A percentile compares a stretch with the other conserved stretches of the same genome.
These are phyloP conservation scores for Fusarium sterilihyphosum DNA, from an alignment of 2,329 filamentous ascomycete genomes.

Conservation along the genomic window DNA sequence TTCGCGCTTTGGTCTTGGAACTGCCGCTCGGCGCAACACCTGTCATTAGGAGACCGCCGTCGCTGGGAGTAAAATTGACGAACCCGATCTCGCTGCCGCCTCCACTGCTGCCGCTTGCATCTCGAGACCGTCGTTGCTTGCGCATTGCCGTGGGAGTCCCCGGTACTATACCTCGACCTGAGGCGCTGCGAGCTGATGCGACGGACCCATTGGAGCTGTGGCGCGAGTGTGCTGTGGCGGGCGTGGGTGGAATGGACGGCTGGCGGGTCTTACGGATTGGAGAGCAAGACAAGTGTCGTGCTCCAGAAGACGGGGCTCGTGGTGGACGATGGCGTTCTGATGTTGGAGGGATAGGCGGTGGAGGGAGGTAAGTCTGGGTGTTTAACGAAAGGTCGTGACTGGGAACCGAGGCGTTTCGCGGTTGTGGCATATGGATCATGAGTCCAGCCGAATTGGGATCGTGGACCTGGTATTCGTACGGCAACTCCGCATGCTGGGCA, in stretches of 20 bases:
- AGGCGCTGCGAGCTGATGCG: constrained; percentile 49
- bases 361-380: constrained; percentile 50
- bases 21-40: constrained; percentile 93
- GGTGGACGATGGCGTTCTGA: constrained; percentile 58
- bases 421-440: constrained; percentile 66
- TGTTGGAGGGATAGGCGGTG: constrained; percentile 44
- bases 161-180: constrained; percentile 50
- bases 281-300: constrained; percentile 56
- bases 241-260: constrained; percentile 54
- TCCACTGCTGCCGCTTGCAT: constrained; percentile 46
- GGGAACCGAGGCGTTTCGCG: constrained; percentile 50
- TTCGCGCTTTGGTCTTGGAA: constrained; percentile 91
- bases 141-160: constrained; percentile 53
- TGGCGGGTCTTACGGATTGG: constrained; percentile 56
- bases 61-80: constrained; percentile 88
- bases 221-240: constrained; percentile 49
- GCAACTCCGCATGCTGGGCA: constrained; percentile 52
- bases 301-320: constrained; percentile 64
- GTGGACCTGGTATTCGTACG: constrained; percentile 52
- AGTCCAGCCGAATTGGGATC: constrained; percentile 52
- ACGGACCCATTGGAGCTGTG: constrained; percentile 54
- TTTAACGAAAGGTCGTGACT: constrained; percentile 49
- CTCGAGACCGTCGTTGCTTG: constrained; percentile 52
- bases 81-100: constrained; percentile 65
- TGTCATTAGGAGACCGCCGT: constrained; percentile 81